Percentiles rank a stretch among this genome's conserved stretches.
These are phyloP conservation scores for Poronia punctata DNA, from an alignment of 495 filamentous ascomycete genomes.

Conservation along the genomic window DNA sequence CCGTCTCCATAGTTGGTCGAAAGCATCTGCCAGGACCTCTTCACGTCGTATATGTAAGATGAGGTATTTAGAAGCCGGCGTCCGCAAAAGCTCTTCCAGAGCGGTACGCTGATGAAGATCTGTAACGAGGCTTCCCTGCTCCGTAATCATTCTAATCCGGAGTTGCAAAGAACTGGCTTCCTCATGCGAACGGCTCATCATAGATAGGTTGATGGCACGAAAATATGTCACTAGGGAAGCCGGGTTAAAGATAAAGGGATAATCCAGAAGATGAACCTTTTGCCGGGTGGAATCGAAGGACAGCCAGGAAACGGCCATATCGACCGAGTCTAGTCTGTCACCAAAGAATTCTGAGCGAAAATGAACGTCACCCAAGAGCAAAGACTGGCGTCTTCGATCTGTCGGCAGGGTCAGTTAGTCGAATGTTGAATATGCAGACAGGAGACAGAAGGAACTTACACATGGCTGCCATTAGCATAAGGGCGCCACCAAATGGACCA, in stretches of 20 bases:
- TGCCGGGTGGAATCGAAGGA: slow-evolving; percentile 48
- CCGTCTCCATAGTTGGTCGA: slow-evolving; percentile 82
- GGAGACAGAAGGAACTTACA: slow-evolving; percentile 39
- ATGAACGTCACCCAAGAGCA: slow-evolving; percentile 57
- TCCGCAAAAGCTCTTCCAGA: slow-evolving; percentile 55
- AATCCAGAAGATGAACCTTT: slow-evolving; percentile 69
- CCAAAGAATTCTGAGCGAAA: slow-evolving; percentile 72
- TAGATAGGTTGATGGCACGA: slow-evolving; percentile 76
- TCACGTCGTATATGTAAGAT: slow-evolving; percentile 69
- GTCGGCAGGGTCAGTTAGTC: not conserved
- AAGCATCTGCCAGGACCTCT: slow-evolving; percentile 65
- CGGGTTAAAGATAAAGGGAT: slow-evolving; percentile 72
- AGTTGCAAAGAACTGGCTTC: slow-evolving; percentile 56
- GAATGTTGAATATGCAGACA: not conserved
- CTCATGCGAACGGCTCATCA: slow-evolving; percentile 73
- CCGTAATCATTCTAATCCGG: slow-evolving; percentile 53
- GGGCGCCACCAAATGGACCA: slow-evolving; percentile 61
- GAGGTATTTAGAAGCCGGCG: slow-evolving; percentile 62
- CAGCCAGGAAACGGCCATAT: slow-evolving; percentile 74
- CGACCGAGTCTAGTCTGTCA: slow-evolving; percentile 67
- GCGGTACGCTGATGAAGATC: slow-evolving; percentile 36
- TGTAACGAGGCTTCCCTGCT: slow-evolving; percentile 39
- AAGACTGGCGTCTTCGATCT: slow-evolving; percentile 54
- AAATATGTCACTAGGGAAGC: slow-evolving; percentile 74
- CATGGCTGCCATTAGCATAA: slow-evolving; percentile 69